Conservation (phyloP, 2,329 filamentous ascomycete species). For the Colletotrichum spaethianum region DNA sequence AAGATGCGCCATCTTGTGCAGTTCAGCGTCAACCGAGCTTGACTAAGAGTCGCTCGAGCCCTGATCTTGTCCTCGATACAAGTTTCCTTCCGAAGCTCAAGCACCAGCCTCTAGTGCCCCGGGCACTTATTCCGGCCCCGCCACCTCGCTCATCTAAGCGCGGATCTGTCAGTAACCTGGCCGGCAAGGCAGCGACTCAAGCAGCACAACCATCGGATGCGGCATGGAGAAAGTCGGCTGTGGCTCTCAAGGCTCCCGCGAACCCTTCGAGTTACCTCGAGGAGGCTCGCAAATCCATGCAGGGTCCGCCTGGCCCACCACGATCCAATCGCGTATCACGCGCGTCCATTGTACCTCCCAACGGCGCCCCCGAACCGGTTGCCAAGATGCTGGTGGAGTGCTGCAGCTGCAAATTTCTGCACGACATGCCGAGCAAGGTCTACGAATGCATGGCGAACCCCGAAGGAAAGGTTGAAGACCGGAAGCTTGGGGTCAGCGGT, state of each 20-base stretch:
- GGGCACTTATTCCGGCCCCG: conserved; percentile 31
- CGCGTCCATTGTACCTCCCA: conserved; percentile 29
- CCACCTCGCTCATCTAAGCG: conserved; percentile 44
- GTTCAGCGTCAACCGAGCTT: conserved; percentile 37
- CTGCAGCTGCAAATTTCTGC: conserved; percentile 74
- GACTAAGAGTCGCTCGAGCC: conserved; percentile 46
- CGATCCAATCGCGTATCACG: conserved; percentile 33
- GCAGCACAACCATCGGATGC: conserved; percentile 16
- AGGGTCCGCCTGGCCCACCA: neutral
- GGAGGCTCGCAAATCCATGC: conserved; percentile 37
- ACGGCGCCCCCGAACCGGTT: conserved; percentile 55
- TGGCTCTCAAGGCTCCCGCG: conserved; percentile 20
- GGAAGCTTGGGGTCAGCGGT: conserved; percentile 66
- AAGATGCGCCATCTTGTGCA: conserved; percentile 7
- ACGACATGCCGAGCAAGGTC: conserved; percentile 75
- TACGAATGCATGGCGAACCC: conserved; percentile 76
- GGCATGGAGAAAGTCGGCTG: conserved; percentile 14
- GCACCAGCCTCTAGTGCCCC: conserved; percentile 54
- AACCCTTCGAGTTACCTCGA: conserved; percentile 35
- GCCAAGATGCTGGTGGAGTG: conserved; percentile 77
- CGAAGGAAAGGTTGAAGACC: conserved; percentile 67
- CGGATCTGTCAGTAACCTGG: conserved; percentile 16
- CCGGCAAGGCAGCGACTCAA: conserved; percentile 34
- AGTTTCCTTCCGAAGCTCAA: conserved; percentile 55
- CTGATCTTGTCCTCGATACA: conserved; percentile 41